phyloP scores from a whole-genome alignment of 2,329 filamentous ascomycete species.

The Metarhizium sp. region DNA sequence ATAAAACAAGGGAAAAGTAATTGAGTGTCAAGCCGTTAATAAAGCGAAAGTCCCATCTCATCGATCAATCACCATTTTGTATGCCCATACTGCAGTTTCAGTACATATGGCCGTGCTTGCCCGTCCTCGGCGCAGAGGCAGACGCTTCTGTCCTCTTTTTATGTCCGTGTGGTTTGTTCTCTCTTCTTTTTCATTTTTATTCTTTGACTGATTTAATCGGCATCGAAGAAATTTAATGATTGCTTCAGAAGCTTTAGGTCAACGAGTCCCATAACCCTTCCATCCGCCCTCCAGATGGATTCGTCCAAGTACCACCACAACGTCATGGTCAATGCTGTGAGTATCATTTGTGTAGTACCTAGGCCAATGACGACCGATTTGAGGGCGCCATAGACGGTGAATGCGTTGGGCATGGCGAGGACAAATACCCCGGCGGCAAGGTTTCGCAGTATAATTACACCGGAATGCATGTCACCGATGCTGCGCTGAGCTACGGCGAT shows the following conservation, averaged over 20 bases:
- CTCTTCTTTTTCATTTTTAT: neutral
- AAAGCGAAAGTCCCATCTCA: neutral
- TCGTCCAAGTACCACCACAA: constrained; percentile 35
- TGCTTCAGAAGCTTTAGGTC: constrained; percentile 34
- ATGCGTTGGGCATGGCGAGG: constrained; percentile 28
- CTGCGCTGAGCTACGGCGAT: constrained; percentile 35
- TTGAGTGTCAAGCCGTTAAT: no score
- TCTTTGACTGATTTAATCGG: constrained; percentile 16
- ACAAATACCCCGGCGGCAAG: constrained; percentile 34
- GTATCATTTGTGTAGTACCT: constrained; percentile 28
- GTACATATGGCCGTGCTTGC: neutral
- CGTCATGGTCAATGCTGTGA: constrained; percentile 23
- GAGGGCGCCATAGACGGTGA: constrained; percentile 26
- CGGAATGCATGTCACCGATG: constrained; percentile 38
- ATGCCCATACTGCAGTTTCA: neutral
- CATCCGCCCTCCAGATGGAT: constrained; percentile 32
- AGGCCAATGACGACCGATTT: constrained; percentile 30
- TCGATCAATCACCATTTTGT: neutral
- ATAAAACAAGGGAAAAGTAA: neutral
- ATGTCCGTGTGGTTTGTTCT: neutral
- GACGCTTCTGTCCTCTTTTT: no score
- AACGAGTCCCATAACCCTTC: constrained; percentile 36
- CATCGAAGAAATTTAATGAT: constrained; percentile 36
- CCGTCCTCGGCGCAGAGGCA: neutral
- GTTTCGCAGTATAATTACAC: constrained; percentile 29